Evolutionary conservation across 2,329 filamentous ascomycete species (phyloP).

Genomic region (Sporothrix luriei): DNA sequence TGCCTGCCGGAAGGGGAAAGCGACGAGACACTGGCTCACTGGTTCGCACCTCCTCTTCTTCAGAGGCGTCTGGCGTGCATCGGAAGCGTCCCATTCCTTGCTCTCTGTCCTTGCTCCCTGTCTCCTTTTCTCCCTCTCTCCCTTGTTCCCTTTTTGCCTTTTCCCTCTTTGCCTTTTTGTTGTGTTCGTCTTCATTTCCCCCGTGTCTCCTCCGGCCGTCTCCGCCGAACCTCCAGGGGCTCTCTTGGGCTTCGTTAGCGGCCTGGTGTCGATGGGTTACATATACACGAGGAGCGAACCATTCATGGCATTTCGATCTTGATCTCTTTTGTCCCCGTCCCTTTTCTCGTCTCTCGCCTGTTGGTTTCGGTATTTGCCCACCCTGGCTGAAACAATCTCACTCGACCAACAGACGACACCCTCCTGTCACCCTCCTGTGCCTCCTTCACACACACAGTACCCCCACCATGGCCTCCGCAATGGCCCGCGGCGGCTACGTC

Average conservation of each 20-base stretch:
- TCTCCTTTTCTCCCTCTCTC: background rate
- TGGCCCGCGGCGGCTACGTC: slow-evolving; percentile 22
- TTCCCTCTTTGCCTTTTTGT: background rate
- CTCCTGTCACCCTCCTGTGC: background rate
- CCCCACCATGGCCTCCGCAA: slow-evolving; percentile 25
- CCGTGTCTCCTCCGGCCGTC: background rate
- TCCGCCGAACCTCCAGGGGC: slow-evolving; percentile 2
- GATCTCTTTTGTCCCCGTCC: background rate
- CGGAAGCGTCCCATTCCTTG: too few relatives aligned
- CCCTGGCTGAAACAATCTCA: too few relatives aligned
- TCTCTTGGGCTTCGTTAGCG: background rate
- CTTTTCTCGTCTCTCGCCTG: background rate
- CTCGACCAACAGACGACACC: background rate
- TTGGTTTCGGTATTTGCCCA: too few relatives aligned
- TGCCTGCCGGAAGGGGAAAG: slow-evolving; percentile 6
- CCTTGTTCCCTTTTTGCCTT: background rate
- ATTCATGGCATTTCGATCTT: background rate
- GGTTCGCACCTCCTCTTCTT: background rate
- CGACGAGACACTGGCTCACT: background rate
- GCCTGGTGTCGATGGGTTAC: background rate
- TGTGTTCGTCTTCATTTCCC: background rate
- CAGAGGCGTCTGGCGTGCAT: background rate
- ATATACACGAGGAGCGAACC: slow-evolving; percentile 11
- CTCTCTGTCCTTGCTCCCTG: too few relatives aligned
- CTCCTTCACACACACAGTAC: background rate